Conservation (phyloP, 1,284 basidiomycete species). For the Microbotryum silenes-acaulis region DNA sequence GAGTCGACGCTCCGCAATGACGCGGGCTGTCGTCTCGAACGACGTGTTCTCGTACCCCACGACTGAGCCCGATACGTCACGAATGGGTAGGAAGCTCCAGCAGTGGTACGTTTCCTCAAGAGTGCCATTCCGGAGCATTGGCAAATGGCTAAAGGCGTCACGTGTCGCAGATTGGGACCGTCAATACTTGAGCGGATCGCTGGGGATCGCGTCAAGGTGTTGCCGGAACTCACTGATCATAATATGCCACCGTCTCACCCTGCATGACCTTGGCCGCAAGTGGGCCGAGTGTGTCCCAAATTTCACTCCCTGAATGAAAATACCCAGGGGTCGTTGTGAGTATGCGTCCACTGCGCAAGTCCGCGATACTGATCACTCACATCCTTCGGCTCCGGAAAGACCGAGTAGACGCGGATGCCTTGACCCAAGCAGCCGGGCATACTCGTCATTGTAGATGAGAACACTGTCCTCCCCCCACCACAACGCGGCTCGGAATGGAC, state of each 20-base stretch:
- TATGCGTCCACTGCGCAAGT: no score
- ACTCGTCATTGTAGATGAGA: slow-evolving; percentile 24
- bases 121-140: slow-evolving; percentile 8
- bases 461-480: slow-evolving; percentile 12
- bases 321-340: no score
- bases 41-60: slow-evolving; percentile 28
- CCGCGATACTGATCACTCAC: no score
- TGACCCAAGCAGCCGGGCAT: slow-evolving; percentile 17
- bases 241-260: slow-evolving; percentile 22
- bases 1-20: slow-evolving; percentile 28
- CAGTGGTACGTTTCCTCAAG: slow-evolving; percentile 22
- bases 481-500: slow-evolving; percentile 21
- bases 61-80: background rate
- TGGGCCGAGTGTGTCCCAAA: slow-evolving; percentile 23
- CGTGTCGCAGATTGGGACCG: no score
- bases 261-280: slow-evolving; percentile 16
- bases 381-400: slow-evolving; percentile 20
- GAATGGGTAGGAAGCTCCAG: no score
- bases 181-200: slow-evolving; percentile 1
- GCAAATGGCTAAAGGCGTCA: no score
- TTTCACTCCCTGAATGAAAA: slow-evolving; percentile 18
- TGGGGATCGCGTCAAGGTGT: no score
- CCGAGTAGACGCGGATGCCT: slow-evolving; percentile 32
- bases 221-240: slow-evolving; percentile 13
- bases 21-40: slow-evolving; percentile 28